These are phyloP conservation scores for Phaffia tasmanica DNA, from an alignment of 768 basidiomycete species.

Conservation along the genomic window DNA sequence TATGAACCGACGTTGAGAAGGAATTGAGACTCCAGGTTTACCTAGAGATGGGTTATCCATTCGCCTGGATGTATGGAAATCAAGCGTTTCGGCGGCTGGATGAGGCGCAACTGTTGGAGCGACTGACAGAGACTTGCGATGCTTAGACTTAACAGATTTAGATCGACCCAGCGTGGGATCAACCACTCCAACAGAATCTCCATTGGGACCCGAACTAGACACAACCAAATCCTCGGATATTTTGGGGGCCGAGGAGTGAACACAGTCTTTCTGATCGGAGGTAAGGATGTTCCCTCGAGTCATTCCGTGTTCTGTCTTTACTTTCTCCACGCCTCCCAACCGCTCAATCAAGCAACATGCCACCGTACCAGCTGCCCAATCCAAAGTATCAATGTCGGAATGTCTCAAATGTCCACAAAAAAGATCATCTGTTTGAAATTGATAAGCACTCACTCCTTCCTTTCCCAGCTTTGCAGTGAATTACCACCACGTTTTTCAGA, in stretches of 20 bases:
- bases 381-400: conserved; percentile 47
- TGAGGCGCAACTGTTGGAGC: background rate
- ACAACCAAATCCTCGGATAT: too few relatives aligned
- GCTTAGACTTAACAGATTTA: background rate
- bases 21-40: conserved; percentile 59
- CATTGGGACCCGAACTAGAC: too few relatives aligned
- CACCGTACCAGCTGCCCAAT: conserved; percentile 75
- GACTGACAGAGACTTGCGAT: background rate
- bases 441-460: conserved; percentile 17
- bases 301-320: conserved; percentile 41
- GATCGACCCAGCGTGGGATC: too few relatives aligned
- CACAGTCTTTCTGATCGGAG: conserved; percentile 19
- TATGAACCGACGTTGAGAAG: conserved; percentile 67
- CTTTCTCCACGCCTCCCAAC: conserved; percentile 25
- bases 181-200: too few relatives aligned
- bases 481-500: conserved; percentile 57
- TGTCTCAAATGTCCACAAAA: background rate
- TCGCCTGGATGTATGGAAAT: conserved; percentile 57
- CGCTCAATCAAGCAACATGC: conserved; percentile 64
- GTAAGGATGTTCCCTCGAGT: conserved; percentile 42
- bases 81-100: conserved; percentile 27
- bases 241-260: too few relatives aligned
- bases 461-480: conserved; percentile 65
- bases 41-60: conserved; percentile 46
- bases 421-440: background rate